phyloP scores from a whole-genome alignment of 805 yeast species.

The Ogataea nonfermentans region DNA sequence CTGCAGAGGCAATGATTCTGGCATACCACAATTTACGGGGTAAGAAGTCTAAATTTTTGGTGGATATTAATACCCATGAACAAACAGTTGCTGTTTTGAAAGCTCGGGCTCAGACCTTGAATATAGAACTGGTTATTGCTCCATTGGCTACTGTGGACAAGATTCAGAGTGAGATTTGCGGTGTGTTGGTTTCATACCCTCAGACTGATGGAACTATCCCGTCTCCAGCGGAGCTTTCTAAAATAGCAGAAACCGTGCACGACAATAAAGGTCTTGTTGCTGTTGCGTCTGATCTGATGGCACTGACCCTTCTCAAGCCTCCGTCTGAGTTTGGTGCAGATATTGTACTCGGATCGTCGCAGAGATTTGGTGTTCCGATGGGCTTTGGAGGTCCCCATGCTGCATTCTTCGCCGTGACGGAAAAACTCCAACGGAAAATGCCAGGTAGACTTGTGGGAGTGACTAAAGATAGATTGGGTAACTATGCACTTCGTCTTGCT shows the following conservation, averaged over 20 bases:
- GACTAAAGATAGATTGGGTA: conserved; percentile 87
- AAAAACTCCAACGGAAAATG: conserved; percentile 80
- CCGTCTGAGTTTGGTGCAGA: conserved; percentile 90
- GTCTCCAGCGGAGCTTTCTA: conserved; percentile 44
- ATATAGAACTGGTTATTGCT: conserved; percentile 58
- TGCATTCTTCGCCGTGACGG: conserved; percentile 89
- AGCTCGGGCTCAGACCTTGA: conserved; percentile 75
- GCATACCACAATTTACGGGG: conserved; percentile 65
- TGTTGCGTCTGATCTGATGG: conserved; percentile 90
- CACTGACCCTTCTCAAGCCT: conserved; percentile 79
- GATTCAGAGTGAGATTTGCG: conserved; percentile 51
- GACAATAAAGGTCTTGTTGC: conserved; percentile 69
- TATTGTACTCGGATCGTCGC: conserved; percentile 87
- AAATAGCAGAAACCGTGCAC: conserved; percentile 66
- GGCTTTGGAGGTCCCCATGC: conserved; percentile 99
- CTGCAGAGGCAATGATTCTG: conserved; percentile 94
- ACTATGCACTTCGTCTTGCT: conserved; percentile 86
- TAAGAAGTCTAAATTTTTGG: conserved; percentile 65
- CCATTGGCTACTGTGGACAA: conserved; percentile 47
- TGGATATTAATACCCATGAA: conserved; percentile 75
- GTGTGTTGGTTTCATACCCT: conserved; percentile 89
- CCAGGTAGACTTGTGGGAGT: conserved; percentile 97
- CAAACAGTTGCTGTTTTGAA: conserved; percentile 80
- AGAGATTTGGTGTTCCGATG: conserved; percentile 95
- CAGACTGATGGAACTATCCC: conserved; percentile 75